Evolutionary conservation across 2,329 filamentous ascomycete species (phyloP).

Genomic region (Fusarium lyarnte): DNA sequence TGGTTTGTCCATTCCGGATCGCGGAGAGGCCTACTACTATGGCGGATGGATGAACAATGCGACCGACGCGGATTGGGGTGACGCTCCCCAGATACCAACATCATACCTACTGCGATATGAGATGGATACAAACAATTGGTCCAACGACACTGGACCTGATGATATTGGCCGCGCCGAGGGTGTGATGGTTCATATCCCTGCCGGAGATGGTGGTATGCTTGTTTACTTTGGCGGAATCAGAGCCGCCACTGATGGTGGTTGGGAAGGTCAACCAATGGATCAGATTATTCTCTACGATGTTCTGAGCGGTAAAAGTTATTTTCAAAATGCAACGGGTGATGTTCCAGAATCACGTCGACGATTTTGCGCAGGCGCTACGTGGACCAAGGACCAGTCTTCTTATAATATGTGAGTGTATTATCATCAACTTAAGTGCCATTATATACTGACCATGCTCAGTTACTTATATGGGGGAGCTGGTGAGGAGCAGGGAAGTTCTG

Average conservation of each 20-base stretch:
- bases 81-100: constrained; percentile 57
- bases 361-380: constrained; percentile 70
- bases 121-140: constrained; percentile 61
- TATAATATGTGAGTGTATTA: constrained; percentile 67
- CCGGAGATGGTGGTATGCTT: constrained; percentile 67
- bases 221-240: constrained; percentile 70
- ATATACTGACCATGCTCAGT: constrained; percentile 46
- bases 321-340: constrained; percentile 63
- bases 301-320: constrained; percentile 66
- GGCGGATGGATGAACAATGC: constrained; percentile 69
- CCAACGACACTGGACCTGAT: constrained; percentile 65
- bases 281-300: constrained; percentile 69
- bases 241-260: constrained; percentile 59
- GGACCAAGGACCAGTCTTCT: constrained; percentile 67
- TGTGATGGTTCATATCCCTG: constrained; percentile 67
- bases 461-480: constrained; percentile 70
- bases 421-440: background rate
- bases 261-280: constrained; percentile 56
- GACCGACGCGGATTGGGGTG: constrained; percentile 61
- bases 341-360: constrained; percentile 62
- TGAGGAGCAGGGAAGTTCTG: constrained; percentile 55
- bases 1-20: constrained; percentile 62
- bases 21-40: constrained; percentile 68
- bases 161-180: constrained; percentile 66
- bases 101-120: constrained; percentile 65